Conservation (phyloP, 148 eudicot genomes). For the Chenopodium suecicum region DNA sequence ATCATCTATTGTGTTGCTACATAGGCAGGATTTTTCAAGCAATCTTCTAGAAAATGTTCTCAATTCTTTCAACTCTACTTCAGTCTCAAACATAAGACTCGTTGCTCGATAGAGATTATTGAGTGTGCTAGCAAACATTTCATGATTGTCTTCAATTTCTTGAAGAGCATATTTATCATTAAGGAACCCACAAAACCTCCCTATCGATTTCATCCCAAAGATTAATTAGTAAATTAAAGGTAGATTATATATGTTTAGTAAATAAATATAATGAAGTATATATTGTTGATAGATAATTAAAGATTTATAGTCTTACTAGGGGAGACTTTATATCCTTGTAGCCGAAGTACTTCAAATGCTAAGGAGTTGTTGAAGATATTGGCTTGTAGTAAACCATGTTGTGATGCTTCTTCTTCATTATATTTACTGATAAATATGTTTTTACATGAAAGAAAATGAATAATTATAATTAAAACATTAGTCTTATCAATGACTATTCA, state of each 20-base stretch:
- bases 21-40: slow-evolving; percentile 25
- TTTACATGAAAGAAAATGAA: too few species aligned
- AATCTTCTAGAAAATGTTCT: slow-evolving; percentile 36
- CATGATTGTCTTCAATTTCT: slow-evolving; percentile 30
- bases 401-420: slow-evolving; percentile 2
- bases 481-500: too few species aligned
- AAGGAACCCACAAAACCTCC: slow-evolving; percentile 45
- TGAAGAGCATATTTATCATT: slow-evolving; percentile 15
- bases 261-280: too few species aligned
- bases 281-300: too few species aligned
- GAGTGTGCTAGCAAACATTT: slow-evolving; percentile 22
- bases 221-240: too few species aligned
- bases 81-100: slow-evolving; percentile 37
- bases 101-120: slow-evolving; percentile 44
- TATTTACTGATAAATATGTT: slow-evolving; percentile 1
- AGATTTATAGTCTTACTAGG: slow-evolving; percentile 23
- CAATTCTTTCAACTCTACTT: slow-evolving; percentile 35
- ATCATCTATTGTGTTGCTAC: not conserved
- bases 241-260: too few species aligned
- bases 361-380: slow-evolving; percentile 42
- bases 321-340: slow-evolving; percentile 37
- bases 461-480: too few species aligned
- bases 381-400: not conserved
- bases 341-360: slow-evolving; percentile 41
- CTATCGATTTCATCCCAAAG: slow-evolving; percentile 14